Evolutionary conservation across 139 green algal species (phyloP), one percentile per base, ranked within the genome.

Genomic region (Micractinium conductrix): DNA sequence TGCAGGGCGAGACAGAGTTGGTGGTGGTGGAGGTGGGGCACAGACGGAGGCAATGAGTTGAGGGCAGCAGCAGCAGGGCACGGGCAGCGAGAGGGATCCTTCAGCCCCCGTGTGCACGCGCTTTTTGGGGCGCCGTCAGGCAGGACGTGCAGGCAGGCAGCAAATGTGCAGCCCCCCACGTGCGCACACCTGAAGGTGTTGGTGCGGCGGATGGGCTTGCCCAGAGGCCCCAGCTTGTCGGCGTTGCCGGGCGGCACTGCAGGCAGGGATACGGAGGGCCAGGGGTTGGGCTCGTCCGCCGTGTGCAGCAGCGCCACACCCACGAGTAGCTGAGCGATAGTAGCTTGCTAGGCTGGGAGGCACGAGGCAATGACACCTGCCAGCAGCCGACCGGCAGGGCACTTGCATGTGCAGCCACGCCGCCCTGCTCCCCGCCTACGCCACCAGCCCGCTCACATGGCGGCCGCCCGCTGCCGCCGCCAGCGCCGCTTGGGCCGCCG

Each of bases 141-240:
- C 12, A 16, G 16, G 48, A 16, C 48, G 48, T 10, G 48, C 48
- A 16, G 48, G 48, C 48, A 58, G 53, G 53, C 53, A 21, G 53
- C 53, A 62, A 21, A 22, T 22, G 53, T 22, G 53, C 10, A 22
- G 53, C 26, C 19, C 16, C 48, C 48, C 48, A 58, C 48, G 6
- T 62, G 24, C 26, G 8, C 53, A 21, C 53, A 62, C 74, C 74
- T 87, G 68, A 86, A 90, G 28, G 86, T 90, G 82, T 90, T 90
- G 48, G 68, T 90, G 42, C 86, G 74, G 26, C 82, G 63, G 76
- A 90, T 89, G 65, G 85, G 85, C 42, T 89, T 65, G 53, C 85
- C 85, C 79, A 89, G 70, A 7, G 85, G 78, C 1, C 85, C 85
- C 33, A 89, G 55, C 79, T 45, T 33, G 38, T 38, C 45, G 30